phyloP scores from a whole-genome alignment of 176 grass and related monocot species.

The Aegilops tauschii region DNA sequence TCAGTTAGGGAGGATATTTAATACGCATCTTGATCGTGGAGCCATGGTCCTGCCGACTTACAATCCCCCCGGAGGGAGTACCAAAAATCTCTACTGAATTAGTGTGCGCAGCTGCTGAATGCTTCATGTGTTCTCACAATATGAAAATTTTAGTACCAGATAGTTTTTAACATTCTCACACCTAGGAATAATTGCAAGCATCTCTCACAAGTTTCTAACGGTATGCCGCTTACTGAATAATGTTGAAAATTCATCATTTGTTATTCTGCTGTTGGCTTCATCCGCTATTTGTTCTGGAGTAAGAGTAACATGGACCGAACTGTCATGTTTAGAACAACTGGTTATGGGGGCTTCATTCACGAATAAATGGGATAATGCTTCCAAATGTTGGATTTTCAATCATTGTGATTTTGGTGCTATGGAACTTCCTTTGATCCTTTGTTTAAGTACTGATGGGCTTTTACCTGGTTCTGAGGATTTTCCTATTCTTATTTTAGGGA shows the following conservation, averaged over 20 bases:
- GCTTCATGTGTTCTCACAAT: conserved; percentile 18
- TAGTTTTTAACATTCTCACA: not conserved
- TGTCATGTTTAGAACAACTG: not conserved
- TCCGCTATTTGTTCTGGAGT: not conserved
- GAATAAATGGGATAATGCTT: not conserved
- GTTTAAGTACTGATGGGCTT: not conserved
- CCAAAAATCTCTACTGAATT: not conserved
- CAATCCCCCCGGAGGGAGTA: no score
- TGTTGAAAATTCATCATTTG: not conserved
- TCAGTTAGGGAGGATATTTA: no score
- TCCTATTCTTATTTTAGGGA: conserved; percentile 56
- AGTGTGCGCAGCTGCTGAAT: not conserved
- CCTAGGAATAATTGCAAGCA: not conserved
- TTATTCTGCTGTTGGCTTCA: not conserved
- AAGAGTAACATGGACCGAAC: not conserved
- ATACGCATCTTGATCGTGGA: no score
- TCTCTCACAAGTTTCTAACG: not conserved
- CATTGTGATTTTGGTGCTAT: not conserved
- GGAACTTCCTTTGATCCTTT: not conserved
- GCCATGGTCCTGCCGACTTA: no score
- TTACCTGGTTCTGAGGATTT: conserved; percentile 26
- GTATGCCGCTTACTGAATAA: conserved; percentile 1
- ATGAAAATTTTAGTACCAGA: not conserved
- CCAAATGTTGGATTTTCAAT: not conserved
- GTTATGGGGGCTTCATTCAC: not conserved